Base-by-base conservation (phyloP, 2,329 filamentous ascomycete species). In the Ceratocystis cubensis region DNA sequence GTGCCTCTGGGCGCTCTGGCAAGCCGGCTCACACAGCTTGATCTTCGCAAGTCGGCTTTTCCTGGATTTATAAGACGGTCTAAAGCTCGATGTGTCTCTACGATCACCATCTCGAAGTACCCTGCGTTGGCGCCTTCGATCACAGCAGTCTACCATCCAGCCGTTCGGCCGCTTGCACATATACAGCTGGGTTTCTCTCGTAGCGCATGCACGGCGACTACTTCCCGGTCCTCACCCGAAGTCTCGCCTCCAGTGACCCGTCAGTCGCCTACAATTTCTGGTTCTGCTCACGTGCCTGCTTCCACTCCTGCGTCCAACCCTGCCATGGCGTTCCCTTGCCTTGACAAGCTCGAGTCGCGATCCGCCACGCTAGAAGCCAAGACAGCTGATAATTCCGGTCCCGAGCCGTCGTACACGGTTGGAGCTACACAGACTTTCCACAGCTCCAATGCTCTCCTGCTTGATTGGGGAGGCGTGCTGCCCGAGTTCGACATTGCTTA, bases 381-480 rank as follows among this genome's bases (percentile, higher is more conserved):
- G 61, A 66, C 66, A 25, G 65, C 50, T 30, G 80, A 87, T 61
- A 83, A 84, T 17, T 86, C 85, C 61, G 93, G 93, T 0, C 93
- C 93, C 1, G 94, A 99, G 73, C 94, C 94, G 0, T 91, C 91
- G 1, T 99, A 99, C 76, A 96, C 93, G 0, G 88, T 88, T 59
- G 94, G 94, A 67, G 85, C 84, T n/a, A 92, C 94, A 64, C 82
- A 89, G 70, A 82, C 79, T 37, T 96, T 89, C 76, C 86, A 86
- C 73, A 94, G 87, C 71, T 72, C 81, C 6, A 81, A 90, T 25
- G 86, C 91, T 0, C 78, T 97, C 17, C 79, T 92, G 2, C 84
- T 97, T 30, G 94, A 99, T 77, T 97, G 95, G 90, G 94, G 94
- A 69, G 94, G 94, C 65, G 83, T 92, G n/a, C 78, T 99, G 45